These are phyloP conservation scores for Ophiostoma quercus DNA, from an alignment of 2,329 filamentous ascomycete species.

Conservation along the genomic window DNA sequence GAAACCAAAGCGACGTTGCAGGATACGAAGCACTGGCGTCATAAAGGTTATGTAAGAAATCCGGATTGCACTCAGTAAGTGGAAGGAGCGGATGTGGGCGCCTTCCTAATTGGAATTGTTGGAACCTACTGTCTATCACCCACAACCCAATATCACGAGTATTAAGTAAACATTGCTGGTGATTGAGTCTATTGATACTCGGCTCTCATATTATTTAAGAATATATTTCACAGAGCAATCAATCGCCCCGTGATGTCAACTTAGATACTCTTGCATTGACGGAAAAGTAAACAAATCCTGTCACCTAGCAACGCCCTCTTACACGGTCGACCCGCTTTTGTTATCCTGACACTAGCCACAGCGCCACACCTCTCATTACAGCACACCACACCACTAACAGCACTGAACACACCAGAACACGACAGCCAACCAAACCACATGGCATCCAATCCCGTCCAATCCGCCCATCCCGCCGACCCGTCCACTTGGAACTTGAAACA, in stretches of 20 bases:
- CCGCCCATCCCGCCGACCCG: not conserved
- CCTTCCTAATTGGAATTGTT: not conserved
- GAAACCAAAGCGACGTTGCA: constrained; percentile 4
- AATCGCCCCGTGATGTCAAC: not conserved
- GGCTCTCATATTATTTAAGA: not conserved
- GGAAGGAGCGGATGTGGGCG: not conserved
- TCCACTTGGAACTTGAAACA: constrained; percentile 2
- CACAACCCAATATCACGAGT: not conserved
- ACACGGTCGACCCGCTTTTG: not conserved
- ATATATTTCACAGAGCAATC: not conserved
- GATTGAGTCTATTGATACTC: not conserved
- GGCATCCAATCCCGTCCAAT: not conserved
- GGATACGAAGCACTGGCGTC: not conserved
- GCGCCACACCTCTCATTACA: not conserved
- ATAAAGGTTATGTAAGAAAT: not conserved
- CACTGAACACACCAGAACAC: not conserved
- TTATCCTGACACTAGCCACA: not conserved
- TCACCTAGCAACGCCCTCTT: constrained; percentile 6
- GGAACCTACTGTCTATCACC: not conserved
- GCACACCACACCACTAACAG: not conserved
- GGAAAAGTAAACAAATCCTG: not conserved
- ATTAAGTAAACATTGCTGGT: not conserved
- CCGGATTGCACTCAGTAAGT: not conserved
- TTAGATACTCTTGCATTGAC: not conserved
- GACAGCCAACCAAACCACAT: not conserved